phyloP scores from a whole-genome alignment of 2,329 filamentous ascomycete genomes.

The Aureobasidium lini region DNA sequence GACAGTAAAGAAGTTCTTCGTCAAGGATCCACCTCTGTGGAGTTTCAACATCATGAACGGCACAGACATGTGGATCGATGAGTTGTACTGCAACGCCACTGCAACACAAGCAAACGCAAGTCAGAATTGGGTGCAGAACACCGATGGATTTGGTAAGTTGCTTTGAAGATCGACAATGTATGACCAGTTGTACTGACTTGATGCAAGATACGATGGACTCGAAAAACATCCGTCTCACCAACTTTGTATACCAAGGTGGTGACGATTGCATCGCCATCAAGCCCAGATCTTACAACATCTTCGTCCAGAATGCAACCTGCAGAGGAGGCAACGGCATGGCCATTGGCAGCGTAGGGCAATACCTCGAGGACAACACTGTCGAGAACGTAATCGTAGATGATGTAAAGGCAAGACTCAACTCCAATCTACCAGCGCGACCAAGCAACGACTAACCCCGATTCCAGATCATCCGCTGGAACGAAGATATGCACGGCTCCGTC shows the following conservation, averaged over 20 bases:
- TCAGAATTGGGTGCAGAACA: slow-evolving; percentile 47
- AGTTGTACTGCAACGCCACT: slow-evolving; percentile 46
- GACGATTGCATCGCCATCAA: slow-evolving; percentile 58
- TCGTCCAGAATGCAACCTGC: slow-evolving; percentile 48
- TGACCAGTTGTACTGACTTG: background rate
- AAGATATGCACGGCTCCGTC: slow-evolving; percentile 41
- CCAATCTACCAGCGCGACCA: background rate
- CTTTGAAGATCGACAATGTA: slow-evolving; percentile 20
- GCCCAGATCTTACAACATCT: slow-evolving; percentile 53
- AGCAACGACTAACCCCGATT: background rate
- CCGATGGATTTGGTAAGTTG: slow-evolving; percentile 40
- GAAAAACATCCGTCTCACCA: slow-evolving; percentile 41
- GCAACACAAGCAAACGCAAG: slow-evolving; percentile 41
- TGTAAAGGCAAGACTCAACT: slow-evolving; percentile 25
- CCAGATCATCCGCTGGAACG: slow-evolving; percentile 36
- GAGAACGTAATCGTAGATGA: slow-evolving; percentile 43
- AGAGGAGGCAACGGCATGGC: slow-evolving; percentile 47
- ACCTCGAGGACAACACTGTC: slow-evolving; percentile 47
- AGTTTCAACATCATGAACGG: slow-evolving; percentile 52
- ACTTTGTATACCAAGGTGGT: slow-evolving; percentile 49
- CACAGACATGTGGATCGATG: slow-evolving; percentile 45
- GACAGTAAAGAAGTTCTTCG: slow-evolving; percentile 44
- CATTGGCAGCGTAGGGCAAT: slow-evolving; percentile 48
- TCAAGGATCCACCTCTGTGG: slow-evolving; percentile 48
- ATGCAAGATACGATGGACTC: slow-evolving; percentile 46